These are phyloP conservation scores for Ocimum tenuiflorum DNA, from an alignment of 257 asterid genomes.

Conservation along the genomic window DNA sequence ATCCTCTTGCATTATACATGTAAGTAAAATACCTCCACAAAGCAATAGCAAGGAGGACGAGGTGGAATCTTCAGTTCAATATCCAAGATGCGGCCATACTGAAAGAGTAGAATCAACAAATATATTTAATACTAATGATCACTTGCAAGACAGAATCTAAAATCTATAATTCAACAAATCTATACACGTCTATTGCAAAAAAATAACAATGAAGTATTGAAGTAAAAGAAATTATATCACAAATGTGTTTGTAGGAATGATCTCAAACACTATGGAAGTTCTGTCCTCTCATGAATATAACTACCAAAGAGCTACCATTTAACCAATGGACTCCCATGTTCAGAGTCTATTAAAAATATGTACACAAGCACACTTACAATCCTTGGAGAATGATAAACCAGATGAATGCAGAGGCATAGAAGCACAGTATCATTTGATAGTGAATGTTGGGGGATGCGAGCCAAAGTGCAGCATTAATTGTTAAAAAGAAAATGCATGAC, in stretches of 20 bases:
- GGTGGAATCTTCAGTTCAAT: slow-evolving; percentile 96
- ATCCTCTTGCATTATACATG: neutral
- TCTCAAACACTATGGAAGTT: neutral
- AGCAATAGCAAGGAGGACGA: slow-evolving; percentile 95
- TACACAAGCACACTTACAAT: too few species aligned
- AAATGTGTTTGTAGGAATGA: neutral
- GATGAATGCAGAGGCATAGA: too few species aligned
- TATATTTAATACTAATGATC: neutral
- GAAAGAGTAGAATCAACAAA: slow-evolving; percentile 15
- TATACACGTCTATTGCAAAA: too few species aligned
- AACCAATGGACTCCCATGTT: neutral
- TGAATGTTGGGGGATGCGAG: too few species aligned
- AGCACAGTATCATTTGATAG: too few species aligned
- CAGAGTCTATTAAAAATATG: neutral
- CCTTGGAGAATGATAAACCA: neutral
- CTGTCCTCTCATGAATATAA: too few species aligned
- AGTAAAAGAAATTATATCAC: too few species aligned
- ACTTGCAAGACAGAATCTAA: neutral
- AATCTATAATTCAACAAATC: neutral
- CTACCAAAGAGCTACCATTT: neutral
- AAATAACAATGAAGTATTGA: too few species aligned
- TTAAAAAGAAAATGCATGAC: too few species aligned
- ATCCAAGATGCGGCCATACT: slow-evolving; percentile 96
- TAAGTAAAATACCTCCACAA: slow-evolving; percentile 73
- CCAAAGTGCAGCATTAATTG: too few species aligned